Percentiles rank a stretch among this genome's conserved stretches.
These are phyloP conservation scores for Eucalyptus polybractea DNA, from an alignment of 345 rosid species.

Conservation along the genomic window DNA sequence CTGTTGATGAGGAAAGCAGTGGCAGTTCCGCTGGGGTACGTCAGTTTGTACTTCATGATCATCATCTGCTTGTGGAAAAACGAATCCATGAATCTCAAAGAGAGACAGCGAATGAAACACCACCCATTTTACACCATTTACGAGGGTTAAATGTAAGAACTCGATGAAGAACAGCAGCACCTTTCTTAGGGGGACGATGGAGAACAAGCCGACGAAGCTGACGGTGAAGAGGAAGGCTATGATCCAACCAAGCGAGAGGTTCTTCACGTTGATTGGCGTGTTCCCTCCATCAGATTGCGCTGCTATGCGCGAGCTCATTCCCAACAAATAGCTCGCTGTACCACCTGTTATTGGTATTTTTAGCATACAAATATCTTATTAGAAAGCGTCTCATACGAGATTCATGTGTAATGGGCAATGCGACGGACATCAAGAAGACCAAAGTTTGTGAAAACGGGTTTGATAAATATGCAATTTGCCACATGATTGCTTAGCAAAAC, in stretches of 20 bases:
- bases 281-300: constrained; percentile 45
- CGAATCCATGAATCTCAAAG: not conserved
- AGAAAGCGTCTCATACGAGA: not conserved
- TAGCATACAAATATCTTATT: not conserved
- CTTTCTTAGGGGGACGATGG: constrained; percentile 73
- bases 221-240: constrained; percentile 67
- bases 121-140: not conserved
- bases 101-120: not conserved
- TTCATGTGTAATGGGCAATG: not conserved
- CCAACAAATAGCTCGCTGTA: constrained; percentile 67
- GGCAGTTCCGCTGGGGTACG: constrained; percentile 92
- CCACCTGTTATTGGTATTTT: constrained; percentile 39
- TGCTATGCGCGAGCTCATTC: constrained; percentile 54
- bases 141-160: not conserved
- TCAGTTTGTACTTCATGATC: constrained; percentile 70
- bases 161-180: constrained; percentile 3
- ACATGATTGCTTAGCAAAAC: not conserved
- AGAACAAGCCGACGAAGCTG: constrained; percentile 85
- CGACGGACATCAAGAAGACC: not conserved
- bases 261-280: constrained; percentile 37
- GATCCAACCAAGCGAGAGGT: constrained; percentile 60
- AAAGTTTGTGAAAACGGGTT: not conserved
- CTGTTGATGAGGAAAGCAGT: constrained; percentile 89
- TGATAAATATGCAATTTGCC: not conserved
- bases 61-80: constrained; percentile 27